Evolutionary conservation across 768 basidiomycete species (phyloP), one percentile per base, ranked within the genome.

Genomic region (Lactifluus subvellereus): DNA sequence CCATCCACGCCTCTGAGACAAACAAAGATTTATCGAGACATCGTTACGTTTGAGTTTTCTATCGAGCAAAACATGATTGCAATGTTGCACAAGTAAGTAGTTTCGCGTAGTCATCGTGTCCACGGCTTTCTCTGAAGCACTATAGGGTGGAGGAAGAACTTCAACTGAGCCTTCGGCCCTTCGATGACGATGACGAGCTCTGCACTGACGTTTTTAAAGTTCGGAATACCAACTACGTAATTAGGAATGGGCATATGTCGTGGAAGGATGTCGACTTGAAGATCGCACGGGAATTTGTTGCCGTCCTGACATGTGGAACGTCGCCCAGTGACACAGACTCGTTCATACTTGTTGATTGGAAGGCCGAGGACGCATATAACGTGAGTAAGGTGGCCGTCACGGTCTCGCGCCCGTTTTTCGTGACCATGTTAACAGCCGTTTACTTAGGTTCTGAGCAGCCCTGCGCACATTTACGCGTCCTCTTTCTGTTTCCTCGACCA

Each of bases 401-500:
- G 3, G 16, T 4, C 3, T 48, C 16, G 33, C 40, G 4, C 13
- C 40, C 3, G 13, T 16, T 16, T 42, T 13, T 42, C 40, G 40
- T 11, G 13, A 18, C 40, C 40, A 2, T 49, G 9, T 4, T 38
- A 30, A n/a, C 22, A 27, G 14, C 22, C 35, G 9, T 6, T 27
- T 16, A 14, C 7, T 20, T 37, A 58, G 47, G 35, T 58, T 5
- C n/a, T 38, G 16, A 27, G 48, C 35, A 9, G 47, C 18, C 47
- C 22, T 18, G 33, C 47, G 13, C 18, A 13, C 22, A 38, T 37
- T 16, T 58, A 50, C 48, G 22, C 37, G 10, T 7, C 47, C 0
- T 49, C 57, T 4, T 58, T 58, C 20, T 48, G 47, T 37, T 49
- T 58, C 2, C 22, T 58, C 45, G 57, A 58, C 32, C 40, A 58